These are phyloP conservation scores for Trichaptum fuscoviolaceum DNA, from an alignment of 768 basidiomycete genomes.

Conservation along the genomic window DNA sequence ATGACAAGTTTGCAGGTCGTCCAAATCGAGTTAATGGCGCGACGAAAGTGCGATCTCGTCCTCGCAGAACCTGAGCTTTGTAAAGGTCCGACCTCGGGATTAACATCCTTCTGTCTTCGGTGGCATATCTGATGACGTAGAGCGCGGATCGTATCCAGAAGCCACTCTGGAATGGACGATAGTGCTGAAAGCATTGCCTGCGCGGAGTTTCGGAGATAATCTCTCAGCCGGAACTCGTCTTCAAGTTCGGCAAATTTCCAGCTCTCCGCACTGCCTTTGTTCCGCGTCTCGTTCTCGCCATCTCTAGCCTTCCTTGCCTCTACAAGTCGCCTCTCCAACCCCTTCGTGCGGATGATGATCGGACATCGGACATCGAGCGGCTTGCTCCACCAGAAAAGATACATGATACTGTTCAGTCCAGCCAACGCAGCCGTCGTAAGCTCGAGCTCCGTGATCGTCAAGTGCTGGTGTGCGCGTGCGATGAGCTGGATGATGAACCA, in stretches of 20 bases:
- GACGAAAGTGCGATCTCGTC: neutral
- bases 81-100: neutral
- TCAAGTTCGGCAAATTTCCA: no score
- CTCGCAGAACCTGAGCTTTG: neutral
- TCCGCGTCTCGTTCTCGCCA: no score
- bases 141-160: neutral
- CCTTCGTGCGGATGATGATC: neutral
- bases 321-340: neutral
- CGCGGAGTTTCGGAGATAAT: neutral
- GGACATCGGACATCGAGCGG: constrained; percentile 28
- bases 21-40: neutral
- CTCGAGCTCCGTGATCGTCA: constrained; percentile 19
- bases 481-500: constrained; percentile 29
- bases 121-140: neutral
- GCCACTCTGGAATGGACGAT: neutral
- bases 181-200: neutral
- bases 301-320: neutral
- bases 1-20: neutral
- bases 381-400: constrained; percentile 35
- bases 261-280: neutral
- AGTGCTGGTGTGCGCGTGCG: constrained; percentile 15
- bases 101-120: neutral
- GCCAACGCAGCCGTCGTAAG: constrained; percentile 30
- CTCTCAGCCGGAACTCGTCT: neutral
- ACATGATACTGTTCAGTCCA: constrained; percentile 25